Base-by-base conservation (phyloP, 2,329 filamentous ascomycete species). In the Fusarium transvaalense region DNA sequence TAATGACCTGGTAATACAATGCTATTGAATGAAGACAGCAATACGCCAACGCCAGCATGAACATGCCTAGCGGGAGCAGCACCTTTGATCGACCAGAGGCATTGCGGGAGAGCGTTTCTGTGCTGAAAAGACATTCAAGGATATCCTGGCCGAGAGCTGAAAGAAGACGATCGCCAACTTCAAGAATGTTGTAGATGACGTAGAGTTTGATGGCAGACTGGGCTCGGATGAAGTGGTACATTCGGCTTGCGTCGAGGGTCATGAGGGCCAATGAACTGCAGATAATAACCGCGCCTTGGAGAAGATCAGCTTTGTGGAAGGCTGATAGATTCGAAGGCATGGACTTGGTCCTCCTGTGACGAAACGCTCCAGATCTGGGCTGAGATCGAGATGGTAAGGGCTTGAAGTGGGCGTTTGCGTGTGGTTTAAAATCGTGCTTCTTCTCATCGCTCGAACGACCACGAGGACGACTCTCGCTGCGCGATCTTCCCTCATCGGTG, bases 151-250 rank as follows among this genome's bases (percentile, higher is more conserved):
- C 96, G 4, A 99, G 85, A 0, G 96, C 95, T 1, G 93, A 93
- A 31, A 98, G 88, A 0, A 99, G 85, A 10, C 94, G 91, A 78
- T 99, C 96, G 55, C 92, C 92, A 3, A 97, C 92, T 80, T 99
- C 96, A 7, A 99, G 88, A 34, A 97, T 92, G 76, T 99, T 99
- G 84, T 97, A 99, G 56, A 99, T 98, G 61, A 99, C 96, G 78
- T 99, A 99, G 13, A 99, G 86, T 77, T 99, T 99, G 81, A 99
- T 97, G 10, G 95, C 94, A 3, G 94, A 95, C 78, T 99, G 96
- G 0, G 94, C 96, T 46, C 95, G 91, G 73, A 99, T 97, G 74
- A 94, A 94, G 78, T 99, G 96, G 76, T 99, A 99, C 93, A 98
- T 97, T 52, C 94, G 89, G 76, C 94, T 97, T 8, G 96, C 96